Evolutionary conservation across 2,329 filamentous ascomycete species (phyloP).

Genomic region (Microdochium paspali): DNA sequence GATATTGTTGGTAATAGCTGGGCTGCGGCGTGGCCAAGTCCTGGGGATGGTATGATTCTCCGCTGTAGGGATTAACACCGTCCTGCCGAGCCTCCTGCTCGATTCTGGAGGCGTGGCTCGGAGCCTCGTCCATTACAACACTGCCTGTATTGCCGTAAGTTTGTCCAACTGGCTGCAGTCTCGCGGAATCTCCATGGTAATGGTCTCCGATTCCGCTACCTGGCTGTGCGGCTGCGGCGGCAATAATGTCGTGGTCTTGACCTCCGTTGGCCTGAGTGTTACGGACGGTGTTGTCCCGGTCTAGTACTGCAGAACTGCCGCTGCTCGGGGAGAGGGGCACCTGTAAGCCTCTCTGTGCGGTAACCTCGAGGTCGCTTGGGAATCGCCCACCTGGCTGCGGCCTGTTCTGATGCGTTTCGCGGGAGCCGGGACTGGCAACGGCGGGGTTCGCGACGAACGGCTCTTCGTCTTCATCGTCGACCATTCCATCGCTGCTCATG

Average conservation of each 20-base stretch:
- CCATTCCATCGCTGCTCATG: conserved; percentile 63
- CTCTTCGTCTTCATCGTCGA: conserved; percentile 66
- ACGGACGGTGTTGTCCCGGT: conserved; percentile 14
- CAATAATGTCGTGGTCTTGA: conserved; percentile 48
- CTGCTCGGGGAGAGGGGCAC: conserved; percentile 72
- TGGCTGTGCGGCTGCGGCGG: conserved; percentile 46
- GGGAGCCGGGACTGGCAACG: conserved; percentile 33
- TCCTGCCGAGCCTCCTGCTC: conserved; percentile 41
- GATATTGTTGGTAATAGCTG: not conserved
- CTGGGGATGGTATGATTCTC: conserved; percentile 21
- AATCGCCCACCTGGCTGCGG: conserved; percentile 93
- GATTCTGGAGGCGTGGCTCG: conserved; percentile 40
- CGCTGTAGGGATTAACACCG: conserved; percentile 49
- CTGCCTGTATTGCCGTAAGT: conserved; percentile 35
- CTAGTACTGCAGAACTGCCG: conserved; percentile 56
- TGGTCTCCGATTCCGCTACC: conserved; percentile 30
- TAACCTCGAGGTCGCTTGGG: conserved; percentile 85
- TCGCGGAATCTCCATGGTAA: conserved; percentile 12
- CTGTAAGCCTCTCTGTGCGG: conserved; percentile 69
- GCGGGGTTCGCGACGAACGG: conserved; percentile 45
- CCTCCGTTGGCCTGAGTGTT: conserved; percentile 9
- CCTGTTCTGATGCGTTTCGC: conserved; percentile 50
- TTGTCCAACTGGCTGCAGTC: conserved; percentile 17
- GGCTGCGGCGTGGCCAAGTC: conserved; percentile 5
- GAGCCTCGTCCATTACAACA: conserved; percentile 36